These are phyloP conservation scores for Musa beccarii DNA, from an alignment of 176 grass and related monocot genomes.

Conservation along the genomic window DNA sequence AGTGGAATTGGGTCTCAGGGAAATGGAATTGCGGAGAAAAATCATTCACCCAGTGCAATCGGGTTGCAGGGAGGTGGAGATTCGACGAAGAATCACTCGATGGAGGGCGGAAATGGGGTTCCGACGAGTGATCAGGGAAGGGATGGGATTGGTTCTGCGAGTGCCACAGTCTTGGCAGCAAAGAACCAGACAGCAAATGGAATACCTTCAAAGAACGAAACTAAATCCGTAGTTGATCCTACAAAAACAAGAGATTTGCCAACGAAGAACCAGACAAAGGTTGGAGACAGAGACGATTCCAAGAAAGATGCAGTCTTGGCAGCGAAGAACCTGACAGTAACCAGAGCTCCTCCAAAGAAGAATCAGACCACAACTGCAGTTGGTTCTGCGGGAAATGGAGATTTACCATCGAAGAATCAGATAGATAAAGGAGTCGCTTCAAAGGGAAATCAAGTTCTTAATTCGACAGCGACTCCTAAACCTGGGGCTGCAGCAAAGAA, in stretches of 20 bases:
- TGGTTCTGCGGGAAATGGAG: conserved; percentile 2
- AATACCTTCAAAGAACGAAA: not conserved
- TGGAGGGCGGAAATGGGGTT: conserved; percentile 11
- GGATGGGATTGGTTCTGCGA: not conserved
- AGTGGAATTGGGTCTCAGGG: not conserved
- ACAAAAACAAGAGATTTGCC: too few species aligned
- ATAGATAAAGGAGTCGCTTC: not conserved
- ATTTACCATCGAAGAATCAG: conserved; percentile 1
- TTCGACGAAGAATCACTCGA: not conserved
- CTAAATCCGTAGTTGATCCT: too few species aligned
- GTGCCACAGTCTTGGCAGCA: not conserved
- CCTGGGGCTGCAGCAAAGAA: not conserved
- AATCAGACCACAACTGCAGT: conserved; percentile 12
- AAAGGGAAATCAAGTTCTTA: not conserved
- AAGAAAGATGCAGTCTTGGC: not conserved
- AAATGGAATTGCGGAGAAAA: not conserved
- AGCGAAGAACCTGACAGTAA: not conserved
- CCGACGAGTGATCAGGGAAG: not conserved
- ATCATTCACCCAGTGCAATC: not conserved
- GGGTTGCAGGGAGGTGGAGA: not conserved
- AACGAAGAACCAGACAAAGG: not conserved
- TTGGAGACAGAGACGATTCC: conserved; percentile 11
- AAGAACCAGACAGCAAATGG: conserved; percentile 13
- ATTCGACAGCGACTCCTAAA: not conserved
- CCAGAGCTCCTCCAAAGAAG: not conserved